These are phyloP conservation scores for Bretschneidera sinensis DNA, from an alignment of 345 rosid genomes.

Conservation along the genomic window DNA sequence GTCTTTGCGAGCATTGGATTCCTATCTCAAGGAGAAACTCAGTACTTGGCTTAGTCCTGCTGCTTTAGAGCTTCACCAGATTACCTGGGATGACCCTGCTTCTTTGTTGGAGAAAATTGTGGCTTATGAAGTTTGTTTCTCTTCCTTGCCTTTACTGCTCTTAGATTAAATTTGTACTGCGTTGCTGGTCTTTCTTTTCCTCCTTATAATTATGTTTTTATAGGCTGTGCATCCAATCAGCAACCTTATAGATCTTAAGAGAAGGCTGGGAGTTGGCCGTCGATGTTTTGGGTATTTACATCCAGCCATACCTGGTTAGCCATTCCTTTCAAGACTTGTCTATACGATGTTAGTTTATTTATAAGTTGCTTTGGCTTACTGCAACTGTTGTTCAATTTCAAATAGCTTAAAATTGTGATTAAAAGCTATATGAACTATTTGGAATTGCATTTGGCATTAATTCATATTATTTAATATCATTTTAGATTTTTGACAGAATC, in stretches of 20 bases:
- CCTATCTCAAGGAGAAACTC: slow-evolving; percentile 78
- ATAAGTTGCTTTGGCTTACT: background rate
- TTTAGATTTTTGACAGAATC: no score
- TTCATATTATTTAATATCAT: no score
- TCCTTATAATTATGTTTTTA: slow-evolving; percentile 7
- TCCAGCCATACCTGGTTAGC: slow-evolving; percentile 84
- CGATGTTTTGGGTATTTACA: slow-evolving; percentile 91
- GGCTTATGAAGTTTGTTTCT: slow-evolving; percentile 66
- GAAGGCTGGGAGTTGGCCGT: slow-evolving; percentile 82
- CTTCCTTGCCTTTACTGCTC: slow-evolving; percentile 1
- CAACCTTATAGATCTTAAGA: slow-evolving; percentile 85
- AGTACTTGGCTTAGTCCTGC: slow-evolving; percentile 93
- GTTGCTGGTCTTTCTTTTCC: slow-evolving; percentile 1
- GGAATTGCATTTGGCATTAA: no score
- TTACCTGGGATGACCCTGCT: slow-evolving; percentile 93
- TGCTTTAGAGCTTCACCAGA: slow-evolving; percentile 81
- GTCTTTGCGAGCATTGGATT: slow-evolving; percentile 69
- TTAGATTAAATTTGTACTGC: slow-evolving; percentile 1
- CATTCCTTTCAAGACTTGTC: slow-evolving; percentile 13
- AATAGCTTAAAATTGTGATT: no score
- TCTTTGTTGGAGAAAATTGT: slow-evolving; percentile 93
- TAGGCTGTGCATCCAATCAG: slow-evolving; percentile 98
- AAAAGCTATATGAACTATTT: no score
- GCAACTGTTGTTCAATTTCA: background rate
- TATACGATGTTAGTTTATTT: background rate